These are phyloP conservation scores for Solanum aculeatissimum DNA, from an alignment of 305 asterid genomes.

Conservation along the genomic window DNA sequence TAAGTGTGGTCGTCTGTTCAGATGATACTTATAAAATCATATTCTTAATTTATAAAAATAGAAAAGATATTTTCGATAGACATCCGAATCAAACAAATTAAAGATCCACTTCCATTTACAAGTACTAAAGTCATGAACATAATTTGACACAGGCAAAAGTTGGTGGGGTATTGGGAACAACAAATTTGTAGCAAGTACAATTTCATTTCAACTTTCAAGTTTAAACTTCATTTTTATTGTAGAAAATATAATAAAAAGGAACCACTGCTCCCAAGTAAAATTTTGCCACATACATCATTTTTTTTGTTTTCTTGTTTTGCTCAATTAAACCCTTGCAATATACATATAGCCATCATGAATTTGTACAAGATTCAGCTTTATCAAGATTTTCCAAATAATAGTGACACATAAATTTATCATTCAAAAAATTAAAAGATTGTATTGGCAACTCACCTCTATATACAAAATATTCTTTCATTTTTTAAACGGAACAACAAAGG, in stretches of 20 bases:
- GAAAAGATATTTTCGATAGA: fast-evolving
- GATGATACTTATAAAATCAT: not conserved
- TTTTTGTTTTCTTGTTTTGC: not conserved
- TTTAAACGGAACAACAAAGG: not conserved
- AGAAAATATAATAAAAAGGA: not conserved
- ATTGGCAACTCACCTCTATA: not conserved
- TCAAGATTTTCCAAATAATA: not conserved
- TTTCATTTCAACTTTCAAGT: not conserved
- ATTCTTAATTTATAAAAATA: not conserved
- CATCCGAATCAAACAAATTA: not conserved
- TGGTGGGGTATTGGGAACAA: not conserved
- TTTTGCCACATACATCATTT: not conserved
- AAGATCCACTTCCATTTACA: not conserved
- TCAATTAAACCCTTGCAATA: not conserved
- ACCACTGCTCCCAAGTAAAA: not conserved
- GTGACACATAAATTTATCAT: not conserved
- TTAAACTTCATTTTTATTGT: not conserved
- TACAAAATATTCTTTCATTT: not conserved
- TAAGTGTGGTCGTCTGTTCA: not conserved
- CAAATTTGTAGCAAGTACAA: not conserved
- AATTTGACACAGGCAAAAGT: not conserved
- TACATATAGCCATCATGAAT: not conserved
- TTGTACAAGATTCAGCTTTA: not conserved
- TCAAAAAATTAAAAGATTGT: not conserved
- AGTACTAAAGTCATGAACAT: not conserved